Percentiles rank a stretch among this genome's conserved stretches.
These are phyloP conservation scores for Hibiscus syriacus DNA, from an alignment of 345 rosid species.

Conservation along the genomic window DNA sequence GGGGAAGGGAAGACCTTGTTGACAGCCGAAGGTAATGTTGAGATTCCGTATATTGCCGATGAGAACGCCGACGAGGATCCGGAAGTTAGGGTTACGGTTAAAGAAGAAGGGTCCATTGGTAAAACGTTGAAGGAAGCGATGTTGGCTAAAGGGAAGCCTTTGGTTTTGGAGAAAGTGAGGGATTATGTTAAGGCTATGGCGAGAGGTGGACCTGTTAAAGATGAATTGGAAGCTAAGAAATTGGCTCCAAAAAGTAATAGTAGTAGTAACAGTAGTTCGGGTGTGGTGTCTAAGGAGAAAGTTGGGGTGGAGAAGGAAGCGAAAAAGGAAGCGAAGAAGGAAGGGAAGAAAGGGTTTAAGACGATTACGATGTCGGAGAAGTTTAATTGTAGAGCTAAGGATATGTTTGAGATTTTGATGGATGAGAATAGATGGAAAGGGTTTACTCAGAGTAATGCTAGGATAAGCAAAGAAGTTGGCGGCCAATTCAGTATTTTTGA, in stretches of 20 bases:
- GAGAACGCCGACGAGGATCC: conserved; percentile 96
- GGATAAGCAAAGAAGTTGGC: conserved; percentile 75
- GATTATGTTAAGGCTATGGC: conserved; percentile 72
- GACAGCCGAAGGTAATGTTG: conserved; percentile 69
- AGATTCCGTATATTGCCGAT: conserved; percentile 85
- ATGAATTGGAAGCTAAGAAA: conserved; percentile 70
- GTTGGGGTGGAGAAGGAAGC: conserved; percentile 7
- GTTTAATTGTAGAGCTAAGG: conserved; percentile 72
- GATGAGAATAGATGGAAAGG: conserved; percentile 98
- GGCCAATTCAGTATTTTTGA: conserved; percentile 79
- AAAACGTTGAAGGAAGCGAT: conserved; percentile 81
- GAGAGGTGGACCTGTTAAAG: conserved; percentile 72
- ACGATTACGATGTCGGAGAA: conserved; percentile 71
- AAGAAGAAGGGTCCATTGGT: conserved; percentile 73
- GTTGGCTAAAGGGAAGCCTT: conserved; percentile 54
- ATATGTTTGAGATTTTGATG: conserved; percentile 88
- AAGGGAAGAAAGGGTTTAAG: conserved; percentile 45
- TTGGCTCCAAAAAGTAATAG: conserved; percentile 32
- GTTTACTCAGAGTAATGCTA: conserved; percentile 85
- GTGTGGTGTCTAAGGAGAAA: conserved; percentile 20
- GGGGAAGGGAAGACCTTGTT: conserved; percentile 47
- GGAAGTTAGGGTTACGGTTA: conserved; percentile 58
- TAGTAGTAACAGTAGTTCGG: background rate
- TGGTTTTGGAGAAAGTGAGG: conserved; percentile 63
- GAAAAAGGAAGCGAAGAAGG: conserved; percentile 28